Evolutionary conservation across 2,329 filamentous ascomycete species (phyloP).

Genomic region (Mycosphaerella arachidis): DNA sequence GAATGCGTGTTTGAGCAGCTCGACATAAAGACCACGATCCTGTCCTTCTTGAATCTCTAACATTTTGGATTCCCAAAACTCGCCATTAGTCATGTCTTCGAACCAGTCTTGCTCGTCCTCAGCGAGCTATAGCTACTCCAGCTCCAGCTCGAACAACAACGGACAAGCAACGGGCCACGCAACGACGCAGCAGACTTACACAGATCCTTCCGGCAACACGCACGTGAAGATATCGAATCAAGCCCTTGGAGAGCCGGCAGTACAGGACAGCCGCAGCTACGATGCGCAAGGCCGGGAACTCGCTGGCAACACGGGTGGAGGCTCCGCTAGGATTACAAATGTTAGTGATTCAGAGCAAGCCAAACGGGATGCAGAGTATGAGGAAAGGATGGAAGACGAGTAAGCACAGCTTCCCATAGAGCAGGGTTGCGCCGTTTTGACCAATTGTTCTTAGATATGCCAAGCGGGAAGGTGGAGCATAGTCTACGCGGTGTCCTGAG

Average conservation of each 20-base stretch:
- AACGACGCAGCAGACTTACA: constrained; percentile 22
- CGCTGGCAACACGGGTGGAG: constrained; percentile 9
- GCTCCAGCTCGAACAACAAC: constrained; percentile 20
- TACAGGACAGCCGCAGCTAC: constrained; percentile 28
- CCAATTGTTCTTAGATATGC: constrained; percentile 20
- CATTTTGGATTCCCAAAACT: too few species aligned
- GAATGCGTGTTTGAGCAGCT: not conserved
- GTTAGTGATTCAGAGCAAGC: constrained; percentile 25
- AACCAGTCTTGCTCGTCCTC: constrained; percentile 17
- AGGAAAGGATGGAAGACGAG: constrained; percentile 31
- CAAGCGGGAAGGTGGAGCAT: constrained; percentile 33
- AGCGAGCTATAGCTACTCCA: constrained; percentile 21
- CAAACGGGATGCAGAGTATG: constrained; percentile 23
- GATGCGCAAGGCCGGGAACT: constrained; percentile 30
- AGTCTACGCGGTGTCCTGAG: not conserved
- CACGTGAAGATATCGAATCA: constrained; percentile 28
- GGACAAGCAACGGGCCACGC: constrained; percentile 24
- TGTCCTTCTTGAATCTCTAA: not conserved
- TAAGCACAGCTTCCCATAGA: constrained; percentile 9
- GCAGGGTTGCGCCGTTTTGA: constrained; percentile 8
- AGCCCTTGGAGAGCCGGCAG: constrained; percentile 27
- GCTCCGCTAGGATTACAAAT: constrained; percentile 26
- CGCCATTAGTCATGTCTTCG: constrained; percentile 2
- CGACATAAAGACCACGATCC: not conserved
- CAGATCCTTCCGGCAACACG: constrained; percentile 26